phyloP scores from a whole-genome alignment of 2,329 filamentous ascomycete species.

The Trichothecium roseum region DNA sequence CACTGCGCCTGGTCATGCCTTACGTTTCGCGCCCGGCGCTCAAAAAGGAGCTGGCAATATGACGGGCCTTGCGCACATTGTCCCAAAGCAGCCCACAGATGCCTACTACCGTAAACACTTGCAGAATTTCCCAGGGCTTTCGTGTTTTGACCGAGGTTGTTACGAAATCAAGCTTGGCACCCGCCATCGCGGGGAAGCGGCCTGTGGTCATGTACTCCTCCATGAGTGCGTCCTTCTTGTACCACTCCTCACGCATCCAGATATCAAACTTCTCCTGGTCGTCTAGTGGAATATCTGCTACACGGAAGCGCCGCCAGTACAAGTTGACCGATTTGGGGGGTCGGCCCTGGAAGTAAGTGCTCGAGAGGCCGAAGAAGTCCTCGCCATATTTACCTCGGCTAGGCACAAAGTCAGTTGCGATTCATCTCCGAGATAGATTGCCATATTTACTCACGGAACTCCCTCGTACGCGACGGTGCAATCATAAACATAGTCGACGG shows the following conservation, averaged over 20 bases:
- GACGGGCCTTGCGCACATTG: constrained; percentile 19
- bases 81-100: constrained; percentile 30
- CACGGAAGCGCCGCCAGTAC: constrained; percentile 80
- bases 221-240: constrained; percentile 82
- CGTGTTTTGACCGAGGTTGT: constrained; percentile 48
- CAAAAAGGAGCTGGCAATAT: no score
- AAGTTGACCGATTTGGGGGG: constrained; percentile 94
- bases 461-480: constrained; percentile 96
- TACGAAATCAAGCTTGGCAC: constrained; percentile 34
- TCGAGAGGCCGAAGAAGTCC: constrained; percentile 75
- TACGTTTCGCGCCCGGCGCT: background rate
- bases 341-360: constrained; percentile 80
- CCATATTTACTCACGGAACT: constrained; percentile 57
- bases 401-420: constrained; percentile 1
- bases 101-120: constrained; percentile 41
- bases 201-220: constrained; percentile 72
- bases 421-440: background rate
- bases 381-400: constrained; percentile 80
- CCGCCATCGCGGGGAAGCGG: constrained; percentile 64
- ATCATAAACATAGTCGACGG: constrained; percentile 78
- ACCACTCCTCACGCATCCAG: constrained; percentile 83
- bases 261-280: constrained; percentile 64
- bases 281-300: constrained; percentile 72
- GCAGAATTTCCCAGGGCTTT: constrained; percentile 42
- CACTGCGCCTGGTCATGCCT: no score